A percentile compares a stretch with the other conserved stretches of the same genome.
phyloP scores from a whole-genome alignment of 2,329 filamentous ascomycete species.

The Phoma sp. region DNA sequence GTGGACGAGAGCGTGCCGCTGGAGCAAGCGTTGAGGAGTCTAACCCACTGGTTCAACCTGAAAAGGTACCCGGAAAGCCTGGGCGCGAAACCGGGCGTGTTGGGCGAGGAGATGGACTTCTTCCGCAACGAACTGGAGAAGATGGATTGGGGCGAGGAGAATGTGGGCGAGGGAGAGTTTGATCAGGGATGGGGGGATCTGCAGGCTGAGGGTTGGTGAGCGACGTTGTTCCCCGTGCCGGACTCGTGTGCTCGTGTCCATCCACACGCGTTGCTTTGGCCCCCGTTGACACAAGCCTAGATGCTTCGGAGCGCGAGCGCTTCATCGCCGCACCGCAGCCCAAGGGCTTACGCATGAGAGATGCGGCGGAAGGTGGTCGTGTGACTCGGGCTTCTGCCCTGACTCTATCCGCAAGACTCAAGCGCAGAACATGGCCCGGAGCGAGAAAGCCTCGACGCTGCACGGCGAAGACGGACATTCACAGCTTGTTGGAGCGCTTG shows the following conservation, averaged over 20 bases:
- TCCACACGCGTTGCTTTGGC: neutral
- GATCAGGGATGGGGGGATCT: slow-evolving; percentile 33
- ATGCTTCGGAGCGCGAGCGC: neutral
- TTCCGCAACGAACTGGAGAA: slow-evolving; percentile 58
- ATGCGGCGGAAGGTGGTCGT: neutral
- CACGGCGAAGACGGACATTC: neutral
- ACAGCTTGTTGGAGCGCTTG: neutral
- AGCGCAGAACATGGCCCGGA: neutral
- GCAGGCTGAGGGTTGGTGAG: slow-evolving; percentile 41
- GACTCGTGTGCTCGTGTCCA: neutral
- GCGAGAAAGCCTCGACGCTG: neutral
- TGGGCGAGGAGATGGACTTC: slow-evolving; percentile 56
- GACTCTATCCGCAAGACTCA: neutral
- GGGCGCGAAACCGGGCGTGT: slow-evolving; percentile 53
- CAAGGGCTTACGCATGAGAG: neutral
- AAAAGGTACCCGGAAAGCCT: slow-evolving; percentile 81
- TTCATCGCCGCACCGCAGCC: neutral
- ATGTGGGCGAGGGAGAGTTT: slow-evolving; percentile 31
- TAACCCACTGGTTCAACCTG: slow-evolving; percentile 96
- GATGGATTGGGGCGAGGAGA: slow-evolving; percentile 52
- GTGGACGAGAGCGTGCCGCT: slow-evolving; percentile 91
- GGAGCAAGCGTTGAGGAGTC: slow-evolving; percentile 84
- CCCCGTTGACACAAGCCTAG: neutral
- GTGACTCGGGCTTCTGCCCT: neutral
- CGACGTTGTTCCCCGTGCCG: neutral